Base-by-base conservation (phyloP, 164 flowering plant genomes). In the Umbellularia californica region DNA sequence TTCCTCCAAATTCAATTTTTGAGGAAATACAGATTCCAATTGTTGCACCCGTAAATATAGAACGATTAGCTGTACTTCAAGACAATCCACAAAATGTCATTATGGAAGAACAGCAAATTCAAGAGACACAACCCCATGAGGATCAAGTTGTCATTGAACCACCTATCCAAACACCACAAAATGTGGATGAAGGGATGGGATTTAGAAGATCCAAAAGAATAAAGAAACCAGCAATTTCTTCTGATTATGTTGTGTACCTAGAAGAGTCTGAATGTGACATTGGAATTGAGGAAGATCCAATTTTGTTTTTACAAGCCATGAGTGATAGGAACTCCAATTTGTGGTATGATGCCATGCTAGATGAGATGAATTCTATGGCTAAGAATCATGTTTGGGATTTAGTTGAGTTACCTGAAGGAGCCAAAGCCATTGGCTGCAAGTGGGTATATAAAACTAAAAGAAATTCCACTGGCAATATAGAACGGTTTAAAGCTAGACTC, bases 381-480 rank as follows among this genome's bases (percentile, higher is more conserved):
- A 60, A 58, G 22, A 58, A 58, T 19, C 67, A 58, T 10, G 60
- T 73, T 64, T 64, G 60, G 22, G 22, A 64, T 23, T 27, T 73
- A 2, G 22, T 47, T 35, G 35, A 65, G 3, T 50, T 70, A 0
- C 28, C 30, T 50, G 3, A 5, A 50, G 17, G 15, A 22, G 28
- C 0, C 33, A 73, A 65, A 25, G n/a, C 41, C 15, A 50, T 47
- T 50, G 70, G 28, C 0, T 73, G 65, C 50, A 73, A 73, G 28
- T 65, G 63, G 24, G 63, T 65, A 24, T 73, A 22, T 15, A 73
- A 73, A 23, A 73, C 41, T 2, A 65, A 65, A 73, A 24, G 13
- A 7, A 35, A 35, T 20, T 72, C 41, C 14, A 64, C 9, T n/a
- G 24, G 22, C 4, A 73, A 22, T 15, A 65, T 23, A 3, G 60